These are phyloP conservation scores for Wickerhamiella allomyrinae DNA, from an alignment of 805 yeast genomes.

Conservation along the genomic window DNA sequence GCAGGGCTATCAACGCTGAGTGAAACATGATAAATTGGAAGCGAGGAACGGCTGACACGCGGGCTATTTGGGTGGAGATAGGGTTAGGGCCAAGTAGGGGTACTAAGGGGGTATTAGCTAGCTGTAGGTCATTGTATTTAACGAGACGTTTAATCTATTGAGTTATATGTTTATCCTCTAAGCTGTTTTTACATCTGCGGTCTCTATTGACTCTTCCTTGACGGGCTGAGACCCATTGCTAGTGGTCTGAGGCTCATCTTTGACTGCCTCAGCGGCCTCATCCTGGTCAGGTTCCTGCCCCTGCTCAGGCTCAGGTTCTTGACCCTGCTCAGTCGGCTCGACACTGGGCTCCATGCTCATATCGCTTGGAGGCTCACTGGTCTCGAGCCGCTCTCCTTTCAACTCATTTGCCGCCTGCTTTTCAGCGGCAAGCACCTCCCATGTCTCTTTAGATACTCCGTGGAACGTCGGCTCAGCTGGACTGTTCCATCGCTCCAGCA, in stretches of 20 bases:
- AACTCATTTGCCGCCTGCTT: background rate
- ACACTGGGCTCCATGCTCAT: background rate
- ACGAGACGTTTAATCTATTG: no score
- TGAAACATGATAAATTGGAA: background rate
- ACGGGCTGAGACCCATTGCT: background rate
- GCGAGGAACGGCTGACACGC: background rate
- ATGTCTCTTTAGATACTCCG: constrained; percentile 16
- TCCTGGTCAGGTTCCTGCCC: background rate
- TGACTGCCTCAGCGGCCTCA: background rate
- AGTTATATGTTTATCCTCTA: no score
- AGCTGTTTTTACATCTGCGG: no score
- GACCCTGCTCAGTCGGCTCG: no score
- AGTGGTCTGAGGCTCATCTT: background rate
- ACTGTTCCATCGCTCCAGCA: constrained; percentile 11
- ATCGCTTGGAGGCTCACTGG: background rate
- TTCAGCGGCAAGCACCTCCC: background rate
- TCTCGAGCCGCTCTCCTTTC: background rate
- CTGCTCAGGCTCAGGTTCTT: no score
- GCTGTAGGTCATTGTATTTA: no score
- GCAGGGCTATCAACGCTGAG: constrained; percentile 2
- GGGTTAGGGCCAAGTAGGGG: no score
- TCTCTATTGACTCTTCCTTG: no score
- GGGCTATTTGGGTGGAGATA: no score
- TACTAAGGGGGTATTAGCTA: no score
- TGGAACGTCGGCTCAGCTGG: constrained; percentile 16